Evolutionary conservation across 306 rosid species (phyloP).

Genomic region (Lagenaria siceraria): DNA sequence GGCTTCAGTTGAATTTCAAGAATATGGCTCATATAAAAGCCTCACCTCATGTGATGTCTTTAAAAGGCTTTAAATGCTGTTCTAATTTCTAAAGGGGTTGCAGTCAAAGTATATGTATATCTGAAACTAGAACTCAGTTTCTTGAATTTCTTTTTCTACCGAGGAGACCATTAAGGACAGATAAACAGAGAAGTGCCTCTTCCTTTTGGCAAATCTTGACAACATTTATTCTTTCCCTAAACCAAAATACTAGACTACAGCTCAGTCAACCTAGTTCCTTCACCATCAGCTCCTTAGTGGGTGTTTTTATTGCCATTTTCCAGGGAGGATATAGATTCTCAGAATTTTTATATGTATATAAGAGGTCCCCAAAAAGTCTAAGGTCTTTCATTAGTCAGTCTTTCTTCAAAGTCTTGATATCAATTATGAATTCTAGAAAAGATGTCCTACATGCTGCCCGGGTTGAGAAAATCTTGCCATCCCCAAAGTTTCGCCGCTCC

Average conservation of each 20-base stretch:
- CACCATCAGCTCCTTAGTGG: neutral
- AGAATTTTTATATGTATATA: neutral
- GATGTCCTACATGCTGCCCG: neutral
- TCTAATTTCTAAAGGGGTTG: neutral
- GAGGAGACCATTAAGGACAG: neutral
- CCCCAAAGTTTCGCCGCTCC: neutral
- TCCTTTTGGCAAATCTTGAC: neutral
- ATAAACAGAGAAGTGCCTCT: neutral
- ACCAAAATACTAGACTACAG: neutral
- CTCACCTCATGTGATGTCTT: neutral
- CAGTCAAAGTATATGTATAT: neutral
- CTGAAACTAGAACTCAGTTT: neutral
- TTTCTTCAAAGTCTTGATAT: neutral
- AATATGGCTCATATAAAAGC: neutral
- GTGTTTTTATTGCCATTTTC: neutral
- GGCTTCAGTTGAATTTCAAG: neutral
- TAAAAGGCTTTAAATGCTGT: neutral
- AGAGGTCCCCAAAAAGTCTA: neutral
- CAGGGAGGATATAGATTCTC: neutral
- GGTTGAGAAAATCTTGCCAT: neutral
- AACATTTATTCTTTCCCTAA: neutral
- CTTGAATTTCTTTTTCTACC: neutral
- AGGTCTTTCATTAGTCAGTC: neutral
- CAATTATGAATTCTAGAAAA: neutral
- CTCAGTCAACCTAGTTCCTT: neutral